Base-by-base conservation (phyloP, 306 rosid species). In the Prunus dulcis region DNA sequence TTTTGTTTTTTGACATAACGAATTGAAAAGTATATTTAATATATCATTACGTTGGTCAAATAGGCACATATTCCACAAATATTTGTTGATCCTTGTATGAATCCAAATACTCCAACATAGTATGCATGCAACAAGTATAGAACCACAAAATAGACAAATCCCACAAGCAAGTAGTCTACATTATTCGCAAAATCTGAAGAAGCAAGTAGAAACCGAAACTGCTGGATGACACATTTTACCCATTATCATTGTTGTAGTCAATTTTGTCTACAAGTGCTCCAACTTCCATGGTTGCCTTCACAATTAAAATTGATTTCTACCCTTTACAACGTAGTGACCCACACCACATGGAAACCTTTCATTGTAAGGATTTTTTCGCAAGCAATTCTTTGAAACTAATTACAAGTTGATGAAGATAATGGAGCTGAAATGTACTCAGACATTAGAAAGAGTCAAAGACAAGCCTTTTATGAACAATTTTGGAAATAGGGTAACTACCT, bases 401-500 rank as follows among this genome's bases (percentile, higher is more conserved):
- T 45, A 41, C 41, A 56, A 23, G n/a, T 23, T 15, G 67, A 23
- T 9, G 67, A 30, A 46, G n/a, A 38, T 25, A n/a, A 46, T 30
- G 34, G 34, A 4, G 34, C 34, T 32, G 55, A 52, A 12, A 11
- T 38, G 0, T 55, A 65, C 46, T 20, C 47, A 10, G 20, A 12
- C 9, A 28, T 10, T 22, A 8, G 3, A 7, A 68, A 41, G 50
- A 46, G 34, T 4, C 34, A 32, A 46, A 28, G 14, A 3, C 7
- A 13, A 57, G 3, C 20, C 18, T 66, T 19, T 68, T 12, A 57
- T 6, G 45, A 25, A 32, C 2, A 55, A 1, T 2, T 7, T 2
- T 2, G 43, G 43, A 65, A 19, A 0, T 27, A n/a, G 74, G 30
- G 32, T 32, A 32, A 9, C 57, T 9, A 93, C 97, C 88, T 91